Base-by-base conservation (phyloP, 2,329 filamentous ascomycete species). In the Penicillium italicum region DNA sequence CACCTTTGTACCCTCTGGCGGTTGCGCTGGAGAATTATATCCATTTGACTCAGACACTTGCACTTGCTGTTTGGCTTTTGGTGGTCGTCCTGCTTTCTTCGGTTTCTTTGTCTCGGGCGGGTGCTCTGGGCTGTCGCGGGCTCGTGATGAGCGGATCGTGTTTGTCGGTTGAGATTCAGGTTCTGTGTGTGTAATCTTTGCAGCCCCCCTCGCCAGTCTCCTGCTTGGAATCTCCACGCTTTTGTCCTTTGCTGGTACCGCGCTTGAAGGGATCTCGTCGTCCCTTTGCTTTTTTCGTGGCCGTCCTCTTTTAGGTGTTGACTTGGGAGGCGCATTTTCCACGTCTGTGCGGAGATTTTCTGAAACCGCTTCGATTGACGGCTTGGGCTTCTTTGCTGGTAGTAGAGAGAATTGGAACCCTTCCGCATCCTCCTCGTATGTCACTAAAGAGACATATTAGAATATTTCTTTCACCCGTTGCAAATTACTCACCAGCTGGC, bases 391-490 rank as follows among this genome's bases (percentile, higher is more conserved):
- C 58, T 80, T 79, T 66, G 83, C 76, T 68, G 89, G 89, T 11
- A 85, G 79, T 59, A 88, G 83, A 60, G 86, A 85, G 70, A 91
- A 92, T 55, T 85, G 79, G 65, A 92, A 92, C 60, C 89, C 89
- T 65, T 88, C 89, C 76, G 89, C 86, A 66, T 88, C 83, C 72
- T 92, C 88, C 65, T 90, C 87, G 65, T 87, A 87, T 59, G 74
- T 79, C 77, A 56, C 51, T 58, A 8, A 20, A 49, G 53, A 56
- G 55, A 40, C 28, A 31, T 41, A 53, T 56, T 48, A 56, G 36
- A 50, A 40, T 44, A 18, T 18, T 9, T 36, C 6, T 28, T 54
- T 63, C 60, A 59, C 36, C n/a, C 36, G 1, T 54, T 22, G 11
- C 8, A 22, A 16, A 43, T 30, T 22, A 72, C 77, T 71, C 65